phyloP scores from a whole-genome alignment of 1,284 basidiomycete genomes.

The Cutaneotrichosporon sp. region DNA sequence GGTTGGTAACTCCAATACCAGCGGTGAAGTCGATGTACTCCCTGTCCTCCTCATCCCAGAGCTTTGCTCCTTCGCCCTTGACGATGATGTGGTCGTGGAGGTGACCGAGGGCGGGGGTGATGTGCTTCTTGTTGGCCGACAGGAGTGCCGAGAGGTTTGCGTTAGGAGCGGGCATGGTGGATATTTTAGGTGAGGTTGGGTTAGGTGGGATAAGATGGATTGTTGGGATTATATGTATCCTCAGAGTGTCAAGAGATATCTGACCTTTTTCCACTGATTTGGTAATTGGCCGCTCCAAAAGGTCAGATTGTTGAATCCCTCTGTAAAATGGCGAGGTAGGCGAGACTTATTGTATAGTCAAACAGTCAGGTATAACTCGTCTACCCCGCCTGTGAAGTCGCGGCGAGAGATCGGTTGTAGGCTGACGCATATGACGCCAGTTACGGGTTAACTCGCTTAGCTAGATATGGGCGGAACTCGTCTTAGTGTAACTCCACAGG shows the following conservation, averaged over 20 bases:
- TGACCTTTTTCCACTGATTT: not conserved
- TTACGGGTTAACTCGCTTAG: not conserved
- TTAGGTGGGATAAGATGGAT: not conserved
- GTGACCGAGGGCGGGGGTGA: conserved; percentile 38
- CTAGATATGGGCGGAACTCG: not conserved
- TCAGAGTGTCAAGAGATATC: too few species aligned
- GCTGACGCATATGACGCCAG: not conserved
- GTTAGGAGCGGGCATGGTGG: conserved; percentile 26
- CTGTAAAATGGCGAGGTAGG: not conserved
- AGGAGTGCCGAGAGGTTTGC: conserved; percentile 28
- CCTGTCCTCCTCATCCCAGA: conserved; percentile 63
- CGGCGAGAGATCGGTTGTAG: not conserved
- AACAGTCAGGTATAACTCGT: too few species aligned
- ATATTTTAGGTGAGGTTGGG: not conserved
- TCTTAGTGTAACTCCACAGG: not conserved
- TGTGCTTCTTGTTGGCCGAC: conserved; percentile 31
- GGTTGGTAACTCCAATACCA: conserved; percentile 65
- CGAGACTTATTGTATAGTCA: too few species aligned
- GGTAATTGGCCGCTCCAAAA: not conserved
- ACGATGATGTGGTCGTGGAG: conserved; percentile 64
- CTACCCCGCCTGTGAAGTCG: too few species aligned
- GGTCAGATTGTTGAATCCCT: not conserved
- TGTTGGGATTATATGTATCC: not conserved
- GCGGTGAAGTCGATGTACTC: conserved; percentile 74
- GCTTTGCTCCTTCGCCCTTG: conserved; percentile 74